Evolutionary conservation across 73 alveolate genomes (phyloP), one percentile per base, ranked within the genome.

Genomic region (Uronychia setigera): DNA sequence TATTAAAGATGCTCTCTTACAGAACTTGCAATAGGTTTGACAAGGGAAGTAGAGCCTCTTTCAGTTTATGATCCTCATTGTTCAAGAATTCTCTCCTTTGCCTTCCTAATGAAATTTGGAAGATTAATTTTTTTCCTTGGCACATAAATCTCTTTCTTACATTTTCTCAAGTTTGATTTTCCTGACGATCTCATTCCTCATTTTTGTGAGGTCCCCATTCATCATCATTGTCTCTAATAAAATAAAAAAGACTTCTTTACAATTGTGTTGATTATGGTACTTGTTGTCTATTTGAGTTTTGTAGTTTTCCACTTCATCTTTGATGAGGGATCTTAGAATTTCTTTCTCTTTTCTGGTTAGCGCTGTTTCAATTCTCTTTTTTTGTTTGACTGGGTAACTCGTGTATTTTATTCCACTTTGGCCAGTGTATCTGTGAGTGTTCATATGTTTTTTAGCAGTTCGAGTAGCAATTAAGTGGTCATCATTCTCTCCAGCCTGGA

Each of bases 51-150:
- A n/a, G n/a, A n/a, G n/a, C n/a, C n/a, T n/a, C n/a, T n/a, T n/a
- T n/a, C n/a, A n/a, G n/a, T n/a, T n/a, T n/a, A n/a, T n/a, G n/a
- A n/a, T n/a, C n/a, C n/a, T n/a, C n/a, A n/a, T n/a, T n/a, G n/a
- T n/a, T 46, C 67, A 46, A 85, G 78, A 1, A 85, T 85, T 32
- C 77, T 84, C 59, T 85, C 91, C 77, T 84, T 76, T 30, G 76
- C 77, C 76, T 85, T 85, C 35, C 91, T 85, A 33, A 85, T 85
- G 57, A 85, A 85, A 59, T 85, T 85, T 28, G 91, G 91, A 26
- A 85, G 35, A 35, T 46, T 46, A 19, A 46, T 46, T 19, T 85
- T 83, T 46, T 46, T 46, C 67, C 67, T 46, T 5, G 67, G 67
- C n/a, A 11, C 67, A 46, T 46, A n/a, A n/a, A n/a, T n/a, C n/a